Evolutionary conservation across 2,329 filamentous ascomycete genomes (phyloP).

Genomic region (Diaporthe destruens): DNA sequence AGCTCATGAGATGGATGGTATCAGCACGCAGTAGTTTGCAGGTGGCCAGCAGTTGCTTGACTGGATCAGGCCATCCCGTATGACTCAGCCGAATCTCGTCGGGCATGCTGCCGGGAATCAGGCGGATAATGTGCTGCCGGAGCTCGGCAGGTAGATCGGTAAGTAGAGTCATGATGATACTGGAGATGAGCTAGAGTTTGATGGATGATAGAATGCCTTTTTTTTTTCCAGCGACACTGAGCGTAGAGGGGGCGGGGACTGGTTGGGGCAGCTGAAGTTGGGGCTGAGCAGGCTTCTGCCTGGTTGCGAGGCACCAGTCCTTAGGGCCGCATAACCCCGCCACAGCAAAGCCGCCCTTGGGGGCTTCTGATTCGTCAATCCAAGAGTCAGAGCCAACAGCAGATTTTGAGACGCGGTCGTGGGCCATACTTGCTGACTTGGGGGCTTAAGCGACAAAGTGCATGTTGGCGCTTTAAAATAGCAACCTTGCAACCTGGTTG

Average conservation of each 20-base stretch:
- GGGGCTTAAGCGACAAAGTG: no score
- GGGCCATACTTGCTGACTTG: no score
- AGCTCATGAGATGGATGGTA: not conserved
- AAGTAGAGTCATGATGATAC: not conserved
- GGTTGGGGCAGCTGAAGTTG: no score
- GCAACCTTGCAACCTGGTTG: no score
- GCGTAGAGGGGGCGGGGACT: not conserved
- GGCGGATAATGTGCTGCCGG: not conserved
- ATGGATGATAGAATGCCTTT: not conserved
- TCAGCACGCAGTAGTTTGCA: conserved; percentile 1
- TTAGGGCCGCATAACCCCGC: no score
- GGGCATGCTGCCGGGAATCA: not conserved
- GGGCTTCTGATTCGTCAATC: no score
- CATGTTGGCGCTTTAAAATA: no score
- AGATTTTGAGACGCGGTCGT: no score
- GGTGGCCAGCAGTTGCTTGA: not conserved
- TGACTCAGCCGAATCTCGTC: not conserved
- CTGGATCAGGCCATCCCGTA: not conserved
- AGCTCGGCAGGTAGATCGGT: not conserved
- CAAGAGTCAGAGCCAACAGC: no score
- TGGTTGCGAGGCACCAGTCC: no score
- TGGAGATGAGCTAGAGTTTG: not conserved
- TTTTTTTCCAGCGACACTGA: not conserved
- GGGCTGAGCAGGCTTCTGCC: no score
- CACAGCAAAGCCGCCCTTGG: no score